A percentile compares a stretch with the other conserved stretches of the same genome.
Evolutionary conservation across 2,329 filamentous ascomycete species (phyloP).

Genomic region (Biscogniauxia marginata): DNA sequence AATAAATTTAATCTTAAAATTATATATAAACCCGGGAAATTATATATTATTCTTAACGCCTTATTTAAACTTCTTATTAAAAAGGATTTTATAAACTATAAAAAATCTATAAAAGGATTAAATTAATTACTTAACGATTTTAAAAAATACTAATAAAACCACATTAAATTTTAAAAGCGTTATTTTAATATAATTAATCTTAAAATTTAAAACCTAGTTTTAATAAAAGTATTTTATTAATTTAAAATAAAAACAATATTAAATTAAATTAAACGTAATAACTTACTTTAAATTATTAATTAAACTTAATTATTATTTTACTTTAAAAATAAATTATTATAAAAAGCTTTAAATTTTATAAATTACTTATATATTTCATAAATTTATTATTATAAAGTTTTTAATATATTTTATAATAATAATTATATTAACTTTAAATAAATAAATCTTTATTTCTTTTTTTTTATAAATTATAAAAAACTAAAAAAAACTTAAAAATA

Average conservation of each 20-base stretch:
- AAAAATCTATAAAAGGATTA: background rate
- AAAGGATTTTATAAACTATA: no score
- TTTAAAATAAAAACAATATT: background rate
- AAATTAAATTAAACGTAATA: background rate
- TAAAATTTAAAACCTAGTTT: conserved; percentile 5
- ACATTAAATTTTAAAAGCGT: background rate
- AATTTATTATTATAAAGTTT: background rate
- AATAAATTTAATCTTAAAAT: background rate
- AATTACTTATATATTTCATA: conserved; percentile 6
- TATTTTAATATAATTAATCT: conserved; percentile 1
- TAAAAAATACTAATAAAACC: conserved; percentile 1
- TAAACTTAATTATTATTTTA: conserved; percentile 2
- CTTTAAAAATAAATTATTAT: conserved; percentile 1
- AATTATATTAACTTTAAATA: background rate
- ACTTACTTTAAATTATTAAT: background rate
- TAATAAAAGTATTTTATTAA: background rate
- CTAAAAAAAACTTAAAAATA: conserved; percentile 1
- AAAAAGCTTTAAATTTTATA: conserved; percentile 2
- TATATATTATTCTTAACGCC: conserved; percentile 6
- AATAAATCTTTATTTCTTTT: background rate
- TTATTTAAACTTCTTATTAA: conserved; percentile 1
- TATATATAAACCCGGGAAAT: conserved; percentile 2
- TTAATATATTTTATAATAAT: conserved; percentile 4
- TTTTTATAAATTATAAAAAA: conserved; percentile 5
- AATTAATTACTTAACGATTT: background rate